phyloP scores from a whole-genome alignment of 345 rosid genomes.

The Salix koriyanagi region DNA sequence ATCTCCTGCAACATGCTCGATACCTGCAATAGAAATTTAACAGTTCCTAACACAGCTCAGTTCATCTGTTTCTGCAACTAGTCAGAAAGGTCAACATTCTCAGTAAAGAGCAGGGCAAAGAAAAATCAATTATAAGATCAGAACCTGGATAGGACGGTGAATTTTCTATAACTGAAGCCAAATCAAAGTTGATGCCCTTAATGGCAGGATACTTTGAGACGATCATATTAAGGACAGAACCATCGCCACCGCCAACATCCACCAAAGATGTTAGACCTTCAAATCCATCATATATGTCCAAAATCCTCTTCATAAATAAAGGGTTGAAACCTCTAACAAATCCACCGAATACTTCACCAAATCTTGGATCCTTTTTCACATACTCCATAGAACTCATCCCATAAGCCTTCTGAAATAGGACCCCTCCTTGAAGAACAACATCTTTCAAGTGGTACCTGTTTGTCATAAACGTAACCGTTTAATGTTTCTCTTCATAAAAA shows the following conservation, averaged over 20 bases:
- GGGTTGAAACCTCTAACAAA: slow-evolving; percentile 64
- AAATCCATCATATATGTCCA: slow-evolving; percentile 68
- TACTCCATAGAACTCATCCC: slow-evolving; percentile 75
- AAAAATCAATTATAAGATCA: neutral
- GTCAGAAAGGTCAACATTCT: no score
- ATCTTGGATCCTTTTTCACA: slow-evolving; percentile 61
- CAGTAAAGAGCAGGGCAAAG: no score
- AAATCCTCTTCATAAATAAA: slow-evolving; percentile 62
- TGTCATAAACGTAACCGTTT: no score
- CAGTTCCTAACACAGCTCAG: no score
- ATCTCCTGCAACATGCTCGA: slow-evolving; percentile 82
- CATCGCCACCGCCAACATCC: slow-evolving; percentile 88
- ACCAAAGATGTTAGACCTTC: slow-evolving; percentile 58
- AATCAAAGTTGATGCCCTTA: slow-evolving; percentile 80
- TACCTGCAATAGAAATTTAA: slow-evolving; percentile 33
- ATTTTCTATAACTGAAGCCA: slow-evolving; percentile 73
- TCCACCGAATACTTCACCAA: slow-evolving; percentile 70
- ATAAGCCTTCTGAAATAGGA: slow-evolving; percentile 69
- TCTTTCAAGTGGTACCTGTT: slow-evolving; percentile 69
- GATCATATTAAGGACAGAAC: slow-evolving; percentile 66
- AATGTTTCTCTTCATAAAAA: no score
- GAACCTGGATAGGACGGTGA: slow-evolving; percentile 63
- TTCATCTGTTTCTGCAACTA: no score
- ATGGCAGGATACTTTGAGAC: slow-evolving; percentile 59
- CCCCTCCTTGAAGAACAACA: slow-evolving; percentile 68